Evolutionary conservation across 352 stramenopile genomes (phyloP).

Genomic region (Thalassiosira hispida): DNA sequence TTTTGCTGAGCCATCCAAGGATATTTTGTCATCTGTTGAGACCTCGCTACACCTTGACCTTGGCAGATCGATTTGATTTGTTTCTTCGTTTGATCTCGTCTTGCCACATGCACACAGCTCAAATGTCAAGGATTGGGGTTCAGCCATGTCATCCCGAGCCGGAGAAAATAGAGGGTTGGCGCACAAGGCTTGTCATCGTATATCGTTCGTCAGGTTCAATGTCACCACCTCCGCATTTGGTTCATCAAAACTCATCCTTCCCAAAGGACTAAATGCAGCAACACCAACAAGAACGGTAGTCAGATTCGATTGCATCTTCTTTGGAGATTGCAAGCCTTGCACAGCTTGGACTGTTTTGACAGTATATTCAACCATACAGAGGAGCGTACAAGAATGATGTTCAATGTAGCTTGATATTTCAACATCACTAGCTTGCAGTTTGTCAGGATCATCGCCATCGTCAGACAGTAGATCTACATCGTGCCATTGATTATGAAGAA

Average conservation of each 20-base stretch:
- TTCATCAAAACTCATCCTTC: neutral
- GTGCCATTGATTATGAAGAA: slow-evolving; percentile 50
- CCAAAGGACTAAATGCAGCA: slow-evolving; percentile 10
- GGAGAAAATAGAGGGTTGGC: slow-evolving; percentile 17
- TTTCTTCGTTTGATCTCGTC: neutral
- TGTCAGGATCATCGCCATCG: slow-evolving; percentile 9
- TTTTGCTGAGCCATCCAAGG: slow-evolving; percentile 17
- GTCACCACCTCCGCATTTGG: too few relatives aligned
- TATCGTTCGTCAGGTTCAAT: slow-evolving; percentile 25
- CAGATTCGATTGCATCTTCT: neutral
- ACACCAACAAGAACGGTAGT: slow-evolving; percentile 21
- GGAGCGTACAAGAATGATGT: slow-evolving; percentile 14
- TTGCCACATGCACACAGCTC: neutral
- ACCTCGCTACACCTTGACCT: slow-evolving; percentile 8
- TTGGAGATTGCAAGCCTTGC: slow-evolving; percentile 4
- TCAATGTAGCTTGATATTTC: slow-evolving; percentile 29
- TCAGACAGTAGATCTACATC: slow-evolving; percentile 20
- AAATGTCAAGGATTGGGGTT: slow-evolving; percentile 15
- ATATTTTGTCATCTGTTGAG: slow-evolving; percentile 25
- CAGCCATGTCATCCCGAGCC: neutral
- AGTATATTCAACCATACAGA: slow-evolving; percentile 39
- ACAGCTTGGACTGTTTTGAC: slow-evolving; percentile 10
- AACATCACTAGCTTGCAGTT: slow-evolving; percentile 22
- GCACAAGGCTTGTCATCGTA: slow-evolving; percentile 13
- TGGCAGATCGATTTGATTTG: neutral